A percentile compares a stretch with the other conserved stretches of the same genome.
These are phyloP conservation scores for Cladophialophora yegresii DNA, from an alignment of 2,329 filamentous ascomycete species.

Conservation along the genomic window DNA sequence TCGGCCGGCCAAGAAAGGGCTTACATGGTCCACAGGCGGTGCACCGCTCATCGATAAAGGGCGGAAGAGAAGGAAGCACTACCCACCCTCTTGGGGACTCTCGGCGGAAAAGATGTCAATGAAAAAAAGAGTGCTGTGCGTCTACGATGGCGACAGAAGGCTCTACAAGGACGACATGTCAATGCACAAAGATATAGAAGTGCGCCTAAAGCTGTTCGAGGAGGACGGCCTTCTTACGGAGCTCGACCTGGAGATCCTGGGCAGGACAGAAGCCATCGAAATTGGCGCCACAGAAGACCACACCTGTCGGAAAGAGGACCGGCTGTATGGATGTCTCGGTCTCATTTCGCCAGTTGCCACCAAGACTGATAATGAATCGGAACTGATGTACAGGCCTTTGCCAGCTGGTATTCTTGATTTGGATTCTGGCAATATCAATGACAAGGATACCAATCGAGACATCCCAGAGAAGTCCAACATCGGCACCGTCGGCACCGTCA, in stretches of 20 bases:
- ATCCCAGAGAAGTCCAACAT: neutral
- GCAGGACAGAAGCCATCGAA: neutral
- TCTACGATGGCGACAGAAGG: conserved; percentile 83
- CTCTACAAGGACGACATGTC: conserved; percentile 92
- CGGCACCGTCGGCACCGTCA: no score
- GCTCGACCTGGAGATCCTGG: neutral
- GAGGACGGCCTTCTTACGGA: neutral
- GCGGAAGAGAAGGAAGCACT: conserved; percentile 76
- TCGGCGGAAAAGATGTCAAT: conserved; percentile 92
- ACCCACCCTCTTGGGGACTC: conserved; percentile 90
- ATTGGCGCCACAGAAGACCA: neutral
- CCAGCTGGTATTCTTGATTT: neutral
- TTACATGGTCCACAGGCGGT: neutral
- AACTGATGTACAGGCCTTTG: neutral
- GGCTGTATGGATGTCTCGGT: neutral
- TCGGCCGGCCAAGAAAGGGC: neutral
- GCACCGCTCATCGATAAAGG: neutral
- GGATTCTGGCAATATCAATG: neutral
- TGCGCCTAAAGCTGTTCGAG: neutral
- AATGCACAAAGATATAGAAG: neutral
- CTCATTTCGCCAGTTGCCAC: neutral
- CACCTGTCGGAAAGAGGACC: neutral
- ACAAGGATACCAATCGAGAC: neutral
- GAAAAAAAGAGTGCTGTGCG: conserved; percentile 93
- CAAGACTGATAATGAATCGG: neutral